Evolutionary conservation across 2,329 filamentous ascomycete genomes (phyloP).

Genomic region (Pseudocercospora macadamiae): DNA sequence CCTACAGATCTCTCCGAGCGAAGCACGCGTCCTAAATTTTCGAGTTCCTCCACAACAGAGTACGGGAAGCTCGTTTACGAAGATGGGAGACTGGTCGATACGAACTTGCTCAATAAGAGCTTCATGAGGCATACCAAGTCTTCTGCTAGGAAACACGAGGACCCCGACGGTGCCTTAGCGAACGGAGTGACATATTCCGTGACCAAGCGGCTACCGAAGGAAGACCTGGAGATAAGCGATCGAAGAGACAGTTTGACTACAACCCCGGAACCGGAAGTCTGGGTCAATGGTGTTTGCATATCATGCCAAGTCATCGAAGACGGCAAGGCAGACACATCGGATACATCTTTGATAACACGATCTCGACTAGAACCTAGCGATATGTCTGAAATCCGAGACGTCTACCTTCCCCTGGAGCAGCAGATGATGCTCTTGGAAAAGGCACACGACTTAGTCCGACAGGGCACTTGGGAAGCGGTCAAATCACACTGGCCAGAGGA

Average conservation of each 20-base stretch:
- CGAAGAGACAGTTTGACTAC: too few species aligned
- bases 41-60: neutral
- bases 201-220: too few species aligned
- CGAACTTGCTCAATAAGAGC: neutral
- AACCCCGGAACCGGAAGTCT: too few species aligned
- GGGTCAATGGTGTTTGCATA: too few species aligned
- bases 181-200: neutral
- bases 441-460: neutral
- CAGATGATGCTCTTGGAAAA: neutral
- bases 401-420: neutral
- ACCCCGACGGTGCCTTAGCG: neutral
- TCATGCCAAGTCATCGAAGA: too few species aligned
- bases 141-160: neutral
- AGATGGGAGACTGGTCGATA: neutral
- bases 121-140: neutral
- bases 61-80: neutral
- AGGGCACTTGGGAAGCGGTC: neutral
- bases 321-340: too few species aligned
- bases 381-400: neutral
- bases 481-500: neutral
- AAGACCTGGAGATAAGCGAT: too few species aligned
- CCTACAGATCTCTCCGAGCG: too few species aligned
- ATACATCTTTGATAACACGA: neutral
- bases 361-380: neutral
- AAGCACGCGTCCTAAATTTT: neutral